Conservation (phyloP, 1,284 basidiomycete genomes). For the Melanopsichium pennsylvanicum region DNA sequence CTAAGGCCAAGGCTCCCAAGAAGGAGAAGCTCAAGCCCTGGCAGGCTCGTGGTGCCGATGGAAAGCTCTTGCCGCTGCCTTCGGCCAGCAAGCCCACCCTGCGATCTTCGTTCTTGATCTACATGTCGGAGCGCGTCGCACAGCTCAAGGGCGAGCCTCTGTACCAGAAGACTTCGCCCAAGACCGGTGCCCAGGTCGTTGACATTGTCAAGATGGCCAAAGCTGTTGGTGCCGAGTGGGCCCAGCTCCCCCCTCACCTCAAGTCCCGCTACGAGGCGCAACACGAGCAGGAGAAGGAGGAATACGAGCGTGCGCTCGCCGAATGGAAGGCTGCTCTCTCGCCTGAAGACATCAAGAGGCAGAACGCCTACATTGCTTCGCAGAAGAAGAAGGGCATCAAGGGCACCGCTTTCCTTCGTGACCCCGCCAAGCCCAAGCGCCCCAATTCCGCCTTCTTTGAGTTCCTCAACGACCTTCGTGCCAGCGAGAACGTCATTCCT, state of each 20-base stretch:
- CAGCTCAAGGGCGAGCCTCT: conserved; percentile 45
- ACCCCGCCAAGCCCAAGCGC: conserved; percentile 56
- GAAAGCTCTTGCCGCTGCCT: conserved; percentile 59
- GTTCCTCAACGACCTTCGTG: conserved; percentile 53
- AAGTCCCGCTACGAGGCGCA: conserved; percentile 48
- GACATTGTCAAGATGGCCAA: conserved; percentile 50
- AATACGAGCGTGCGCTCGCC: conserved; percentile 52
- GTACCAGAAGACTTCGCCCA: conserved; percentile 46
- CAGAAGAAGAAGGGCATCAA: conserved; percentile 57
- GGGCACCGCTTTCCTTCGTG: conserved; percentile 47
- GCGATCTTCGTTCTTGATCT: conserved; percentile 53
- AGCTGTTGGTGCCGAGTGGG: conserved; percentile 54
- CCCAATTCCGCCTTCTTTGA: conserved; percentile 56
- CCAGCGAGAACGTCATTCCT: conserved; percentile 28
- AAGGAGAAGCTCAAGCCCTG: conserved; percentile 58
- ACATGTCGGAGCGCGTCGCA: conserved; percentile 51
- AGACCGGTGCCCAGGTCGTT: conserved; percentile 45
- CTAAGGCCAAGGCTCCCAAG: conserved; percentile 46
- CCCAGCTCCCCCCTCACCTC: conserved; percentile 34
- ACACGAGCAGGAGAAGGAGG: conserved; percentile 45
- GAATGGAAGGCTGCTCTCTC: conserved; percentile 55
- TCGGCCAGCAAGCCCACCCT: conserved; percentile 58
- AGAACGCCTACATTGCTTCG: conserved; percentile 55
- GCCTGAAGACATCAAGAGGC: conserved; percentile 59
- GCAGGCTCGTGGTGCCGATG: conserved; percentile 50